Base-by-base conservation (phyloP, 75 land plant genomes). In the Picea glauca region DNA sequence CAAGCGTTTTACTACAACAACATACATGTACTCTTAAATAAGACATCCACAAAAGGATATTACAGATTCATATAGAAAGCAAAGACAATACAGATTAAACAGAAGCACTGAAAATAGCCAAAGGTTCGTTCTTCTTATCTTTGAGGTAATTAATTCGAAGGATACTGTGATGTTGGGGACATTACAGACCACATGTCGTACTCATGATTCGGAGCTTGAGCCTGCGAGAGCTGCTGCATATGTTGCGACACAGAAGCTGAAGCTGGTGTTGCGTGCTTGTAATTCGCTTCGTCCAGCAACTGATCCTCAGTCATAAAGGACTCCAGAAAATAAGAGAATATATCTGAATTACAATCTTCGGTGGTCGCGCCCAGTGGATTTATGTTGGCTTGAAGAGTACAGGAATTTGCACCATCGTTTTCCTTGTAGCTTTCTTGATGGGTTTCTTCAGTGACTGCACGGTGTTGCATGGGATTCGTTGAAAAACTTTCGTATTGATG, bases 281-380 rank as follows among this genome's bases (percentile, higher is more conserved):
- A 50, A 50, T 50, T 43, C 23, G 18, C 35, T 70, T 70, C 54
- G 8, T 70, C 74, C 20, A 38, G 50, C 21, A 70, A n/a, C 13
- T 70, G 74, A 40, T 70, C 74, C 4, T 70, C 74, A 21, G n/a
- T 21, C 21, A 40, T 43, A 21, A 70, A 70, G 56, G 74, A 70
- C 43, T 70, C 74, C 8, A 70, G 54, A 70, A 70, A 70, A 21
- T n/a, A 43, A 8, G 74, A 70, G 54, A 70, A n/a, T 70, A 70
- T 70, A 70, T 70, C 74, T 70, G 74, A n/a, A n/a, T 70, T 20
- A 3, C 21, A 35, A 43, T 70, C 54, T 43, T 40, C 74, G 7
- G 74, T 2, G 1, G 12, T n/a, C 5, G 72, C 12, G 20, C 21
- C 5, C 20, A 46, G 6, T 12, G 72, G 7, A 20, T 18, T 38